Evolutionary conservation across 345 rosid genomes (phyloP), one percentile per base, ranked within the genome.

Genomic region (Stellera chamaejasme): DNA sequence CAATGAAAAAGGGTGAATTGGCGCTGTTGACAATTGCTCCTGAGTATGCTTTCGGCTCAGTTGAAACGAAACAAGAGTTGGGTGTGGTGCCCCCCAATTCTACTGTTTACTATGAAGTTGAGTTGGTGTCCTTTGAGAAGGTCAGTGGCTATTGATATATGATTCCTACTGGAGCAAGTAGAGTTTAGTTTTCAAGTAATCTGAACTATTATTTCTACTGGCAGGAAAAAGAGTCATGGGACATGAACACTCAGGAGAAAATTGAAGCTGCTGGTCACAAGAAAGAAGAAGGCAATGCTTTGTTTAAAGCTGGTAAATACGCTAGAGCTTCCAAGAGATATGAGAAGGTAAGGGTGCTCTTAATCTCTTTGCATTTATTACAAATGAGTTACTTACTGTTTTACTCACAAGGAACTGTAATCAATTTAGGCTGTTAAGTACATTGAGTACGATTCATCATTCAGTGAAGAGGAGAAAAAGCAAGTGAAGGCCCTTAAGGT

Each of bases 141-240:
- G 96, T 85, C 23, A 61, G 80, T 61, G 27, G 12, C 36, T 28
- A 2, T 19, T 15, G 10, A 7, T 48, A 27, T 41, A 6, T 56
- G 42, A 32, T 5, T 32, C 7, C 0, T 5, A 4, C 39, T 32
- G 9, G 7, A 32, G 39, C 9, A 32, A 1, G 9, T 32, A 1
- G 19, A 49, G 27, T 5, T 32, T 5, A 32, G 39, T 5, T 57
- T 10, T 11, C 1, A n/a, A 45, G 6, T 28, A 62, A 49, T 28
- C 54, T 54, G 6, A 10, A 11, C 7, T 32, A 32, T 32, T 8
- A 8, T 32, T 32, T 32, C 7, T 59, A n/a, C 55, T 45, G 68
- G 27, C 66, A 88, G 90, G 99, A 94, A 10, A 94, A 76, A 69
- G 97, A 94, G 58, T 87, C 99, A 0, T 94, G 99, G 99, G 93